Evolutionary conservation across 441 rosid species (phyloP).

Genomic region (Corymbia citriodora): DNA sequence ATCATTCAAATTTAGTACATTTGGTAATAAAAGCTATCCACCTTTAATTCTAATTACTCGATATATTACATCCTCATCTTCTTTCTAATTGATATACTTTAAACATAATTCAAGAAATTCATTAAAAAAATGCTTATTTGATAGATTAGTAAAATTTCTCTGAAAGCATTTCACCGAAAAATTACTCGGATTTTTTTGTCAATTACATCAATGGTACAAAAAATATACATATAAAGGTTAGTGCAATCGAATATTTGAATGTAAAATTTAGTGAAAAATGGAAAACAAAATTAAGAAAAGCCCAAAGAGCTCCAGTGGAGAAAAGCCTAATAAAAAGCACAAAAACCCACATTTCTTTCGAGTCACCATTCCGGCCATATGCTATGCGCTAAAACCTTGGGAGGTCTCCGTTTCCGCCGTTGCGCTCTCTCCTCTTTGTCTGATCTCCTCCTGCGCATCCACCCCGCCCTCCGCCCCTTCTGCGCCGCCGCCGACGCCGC

Average conservation of each 20-base stretch:
- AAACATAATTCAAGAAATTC: not conserved
- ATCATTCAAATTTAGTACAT: not conserved
- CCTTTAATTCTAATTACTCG: not conserved
- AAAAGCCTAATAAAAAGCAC: not conserved
- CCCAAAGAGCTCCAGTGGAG: not conserved
- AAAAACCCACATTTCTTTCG: not conserved
- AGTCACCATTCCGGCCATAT: not conserved
- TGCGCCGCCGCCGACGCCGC: not conserved
- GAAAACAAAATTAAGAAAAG: not conserved
- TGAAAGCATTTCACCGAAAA: too few species aligned
- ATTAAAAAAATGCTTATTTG: not conserved
- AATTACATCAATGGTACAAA: not conserved
- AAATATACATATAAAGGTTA: too few species aligned
- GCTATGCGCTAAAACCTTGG: conserved; percentile 3
- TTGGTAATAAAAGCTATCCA: not conserved
- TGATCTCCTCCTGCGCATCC: conserved; percentile 22
- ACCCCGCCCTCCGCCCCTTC: conserved; percentile 13
- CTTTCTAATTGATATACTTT: not conserved
- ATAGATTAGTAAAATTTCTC: not conserved
- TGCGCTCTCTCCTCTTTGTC: not conserved
- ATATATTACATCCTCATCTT: not conserved
- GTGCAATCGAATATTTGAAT: not conserved
- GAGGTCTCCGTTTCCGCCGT: not conserved
- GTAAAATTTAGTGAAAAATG: not conserved
- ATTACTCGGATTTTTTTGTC: not conserved